Percentiles rank a stretch among this genome's conserved stretches.
Evolutionary conservation across 2,329 filamentous ascomycete species (phyloP).

Genomic region (Fusarium temperatum): DNA sequence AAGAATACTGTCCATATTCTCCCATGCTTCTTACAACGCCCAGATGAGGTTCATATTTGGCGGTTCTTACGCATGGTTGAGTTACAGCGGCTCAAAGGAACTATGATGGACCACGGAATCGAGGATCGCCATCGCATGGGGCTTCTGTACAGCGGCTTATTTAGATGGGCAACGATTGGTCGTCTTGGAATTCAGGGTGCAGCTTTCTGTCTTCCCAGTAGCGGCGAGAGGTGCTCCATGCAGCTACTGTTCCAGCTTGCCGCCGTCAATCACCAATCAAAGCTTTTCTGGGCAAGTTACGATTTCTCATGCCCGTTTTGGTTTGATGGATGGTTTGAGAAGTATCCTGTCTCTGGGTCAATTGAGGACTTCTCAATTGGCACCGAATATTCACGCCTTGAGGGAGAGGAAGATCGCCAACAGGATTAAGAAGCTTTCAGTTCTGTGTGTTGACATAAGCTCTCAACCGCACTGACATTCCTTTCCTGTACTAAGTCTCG

Average conservation of each 20-base stretch:
- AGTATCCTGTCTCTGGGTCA: background rate
- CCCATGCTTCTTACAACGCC: background rate
- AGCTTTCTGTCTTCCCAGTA: background rate
- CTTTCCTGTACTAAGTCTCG: background rate
- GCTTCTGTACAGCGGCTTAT: background rate
- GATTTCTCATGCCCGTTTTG: background rate
- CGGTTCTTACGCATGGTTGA: background rate
- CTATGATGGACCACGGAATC: background rate
- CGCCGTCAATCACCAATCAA: rapidly evolving
- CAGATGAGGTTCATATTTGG: background rate
- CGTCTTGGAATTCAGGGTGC: background rate
- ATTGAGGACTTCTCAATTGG: background rate
- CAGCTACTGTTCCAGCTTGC: background rate
- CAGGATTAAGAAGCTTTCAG: background rate
- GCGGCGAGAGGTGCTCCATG: background rate
- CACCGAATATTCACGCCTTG: background rate
- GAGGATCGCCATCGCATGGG: rapidly evolving
- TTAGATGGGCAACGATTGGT: background rate
- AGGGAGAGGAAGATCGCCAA: background rate
- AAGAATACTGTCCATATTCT: too few species aligned
- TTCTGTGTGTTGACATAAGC: background rate
- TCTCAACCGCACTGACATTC: background rate
- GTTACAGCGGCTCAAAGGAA: background rate
- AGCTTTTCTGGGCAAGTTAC: rapidly evolving
- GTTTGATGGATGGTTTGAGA: slow-evolving; percentile 3